A percentile compares a stretch with the other conserved stretches of the same genome.
phyloP scores from a whole-genome alignment of 352 stramenopile species.

The Pythium apleroticum region DNA sequence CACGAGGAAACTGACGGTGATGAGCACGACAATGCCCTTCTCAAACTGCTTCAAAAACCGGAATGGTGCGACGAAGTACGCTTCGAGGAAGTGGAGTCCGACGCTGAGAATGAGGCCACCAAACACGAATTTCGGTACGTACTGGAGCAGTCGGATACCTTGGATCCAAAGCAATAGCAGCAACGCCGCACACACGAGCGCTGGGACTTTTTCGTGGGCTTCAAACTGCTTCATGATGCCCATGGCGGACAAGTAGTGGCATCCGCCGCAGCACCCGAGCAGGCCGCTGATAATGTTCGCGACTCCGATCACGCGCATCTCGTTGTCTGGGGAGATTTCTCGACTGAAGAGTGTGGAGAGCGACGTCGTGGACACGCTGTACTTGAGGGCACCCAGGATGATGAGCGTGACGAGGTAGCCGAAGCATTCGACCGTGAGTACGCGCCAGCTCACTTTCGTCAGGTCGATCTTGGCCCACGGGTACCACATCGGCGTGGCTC shows the following conservation, averaged over 20 bases:
- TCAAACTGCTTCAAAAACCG: conserved; percentile 74
- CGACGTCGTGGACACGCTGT: conserved; percentile 77
- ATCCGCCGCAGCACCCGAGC: conserved; percentile 70
- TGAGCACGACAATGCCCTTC: conserved; percentile 58
- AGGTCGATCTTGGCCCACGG: conserved; percentile 74
- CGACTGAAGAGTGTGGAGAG: conserved; percentile 78
- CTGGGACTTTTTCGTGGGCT: conserved; percentile 73
- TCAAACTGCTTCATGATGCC: conserved; percentile 86
- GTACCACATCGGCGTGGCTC: conserved; percentile 76
- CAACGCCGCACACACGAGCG: conserved; percentile 60
- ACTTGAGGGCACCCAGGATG: conserved; percentile 77
- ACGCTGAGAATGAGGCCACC: conserved; percentile 73
- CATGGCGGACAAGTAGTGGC: conserved; percentile 83
- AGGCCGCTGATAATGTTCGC: conserved; percentile 68
- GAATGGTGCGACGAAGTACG: conserved; percentile 72
- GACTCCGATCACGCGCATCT: conserved; percentile 79
- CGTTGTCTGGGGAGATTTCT: conserved; percentile 75
- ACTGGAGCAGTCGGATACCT: conserved; percentile 67
- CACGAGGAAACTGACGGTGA: conserved; percentile 67
- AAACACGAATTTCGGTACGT: conserved; percentile 84
- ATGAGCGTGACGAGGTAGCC: conserved; percentile 66
- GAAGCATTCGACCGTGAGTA: conserved; percentile 56
- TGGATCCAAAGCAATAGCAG: conserved; percentile 59
- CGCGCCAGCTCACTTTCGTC: conserved; percentile 54
- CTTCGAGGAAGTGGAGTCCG: conserved; percentile 74